Base-by-base conservation (phyloP, 2,329 filamentous ascomycete species). In the Periconia digitata region DNA sequence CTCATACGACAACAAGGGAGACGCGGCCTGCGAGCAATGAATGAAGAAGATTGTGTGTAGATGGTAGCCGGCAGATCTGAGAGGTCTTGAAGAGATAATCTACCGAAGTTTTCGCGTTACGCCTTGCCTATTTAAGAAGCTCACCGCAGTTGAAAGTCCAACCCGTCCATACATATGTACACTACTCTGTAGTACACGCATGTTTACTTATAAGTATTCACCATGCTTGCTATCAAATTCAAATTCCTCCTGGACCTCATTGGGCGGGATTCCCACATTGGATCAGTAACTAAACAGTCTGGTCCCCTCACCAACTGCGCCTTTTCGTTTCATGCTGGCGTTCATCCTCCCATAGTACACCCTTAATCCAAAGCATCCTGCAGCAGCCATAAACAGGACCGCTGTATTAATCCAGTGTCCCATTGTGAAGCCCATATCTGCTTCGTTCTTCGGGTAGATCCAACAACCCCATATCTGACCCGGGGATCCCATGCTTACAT, bases 391-490 rank as follows among this genome's bases (percentile, higher is more conserved):
- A 35, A 48, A 21, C 17, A 48, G 24, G 24, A 48, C 34, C 4
- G 27, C 47, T 15, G 43, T 39, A 16, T 87, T 86, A 4, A 78
- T 79, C 81, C 83, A 87, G 62, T 89, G 85, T 0, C 86, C 86
- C 0, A 85, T 89, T 0, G 85, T 85, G 63, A 87, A 89, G 0
- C 86, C 86, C 8, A 57, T 70, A 18, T 72, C 66, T 16, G 77
- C 79, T 66, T 90, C 84, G 10, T 80, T 71, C 1, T 80, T 75
- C 61, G 85, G 86, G 70, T 89, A 89, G 52, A 88, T 89, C 85
- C 85, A 90, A 1, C 88, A 84, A 0, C 85, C 86, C 0, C 83
- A 80, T 35, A 90, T 89, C 66, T 89, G 86, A 0, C 86, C 86
- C 0, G 85, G 77, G 0, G 85, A 85, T 0, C 85, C 85, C 41